Percentiles rank a stretch among this genome's conserved stretches.
Evolutionary conservation across 805 yeast genomes (phyloP).

Genomic region (Wickerhamomyces hampshirensis): DNA sequence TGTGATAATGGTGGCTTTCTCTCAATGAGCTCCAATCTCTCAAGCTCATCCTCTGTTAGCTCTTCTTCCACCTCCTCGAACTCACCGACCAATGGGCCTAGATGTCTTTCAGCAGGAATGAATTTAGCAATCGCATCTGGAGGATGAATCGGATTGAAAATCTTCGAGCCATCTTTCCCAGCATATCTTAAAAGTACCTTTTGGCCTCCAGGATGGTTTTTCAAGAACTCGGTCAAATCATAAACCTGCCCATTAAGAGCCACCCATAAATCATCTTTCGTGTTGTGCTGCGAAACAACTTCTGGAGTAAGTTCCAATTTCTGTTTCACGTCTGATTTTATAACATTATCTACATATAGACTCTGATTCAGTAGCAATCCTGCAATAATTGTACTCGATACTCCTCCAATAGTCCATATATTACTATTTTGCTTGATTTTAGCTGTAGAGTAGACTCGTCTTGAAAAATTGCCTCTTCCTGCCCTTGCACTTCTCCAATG

Average conservation of each 20-base stretch:
- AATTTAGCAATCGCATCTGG: slow-evolving; percentile 72
- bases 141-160: slow-evolving; percentile 87
- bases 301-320: slow-evolving; percentile 20
- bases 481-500: no score
- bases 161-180: slow-evolving; percentile 77
- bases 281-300: slow-evolving; percentile 26
- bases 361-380: not conserved
- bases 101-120: slow-evolving; percentile 52
- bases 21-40: slow-evolving; percentile 37
- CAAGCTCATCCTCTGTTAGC: slow-evolving; percentile 32
- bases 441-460: no score
- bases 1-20: slow-evolving; percentile 65
- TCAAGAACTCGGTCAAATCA: slow-evolving; percentile 46
- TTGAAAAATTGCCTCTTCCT: no score
- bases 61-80: slow-evolving; percentile 33
- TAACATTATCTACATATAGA: not conserved
- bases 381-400: not conserved
- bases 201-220: slow-evolving; percentile 77
- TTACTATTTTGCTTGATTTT: no score
- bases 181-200: slow-evolving; percentile 77
- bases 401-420: no score
- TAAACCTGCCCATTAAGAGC: slow-evolving; percentile 80
- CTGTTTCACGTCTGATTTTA: not conserved
- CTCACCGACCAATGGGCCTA: slow-evolving; percentile 49
- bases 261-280: slow-evolving; percentile 80